phyloP scores from a whole-genome alignment of 2,329 filamentous ascomycete species.

The Rutstroemia sp. region DNA sequence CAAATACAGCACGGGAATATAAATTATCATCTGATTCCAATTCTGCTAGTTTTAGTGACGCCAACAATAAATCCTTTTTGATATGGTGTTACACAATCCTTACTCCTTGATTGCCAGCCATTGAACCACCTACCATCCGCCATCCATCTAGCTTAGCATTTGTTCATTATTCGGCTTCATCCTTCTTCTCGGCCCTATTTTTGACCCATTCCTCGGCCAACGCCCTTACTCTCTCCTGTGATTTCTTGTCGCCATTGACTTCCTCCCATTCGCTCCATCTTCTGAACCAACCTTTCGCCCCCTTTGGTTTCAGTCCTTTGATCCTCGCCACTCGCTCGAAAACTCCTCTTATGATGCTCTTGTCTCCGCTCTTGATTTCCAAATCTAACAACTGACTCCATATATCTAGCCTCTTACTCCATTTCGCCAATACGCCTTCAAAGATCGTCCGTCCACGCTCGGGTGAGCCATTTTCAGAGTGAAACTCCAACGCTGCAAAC shows the following conservation, averaged over 20 bases:
- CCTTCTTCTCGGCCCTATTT: slow-evolving; percentile 33
- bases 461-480: slow-evolving; percentile 69
- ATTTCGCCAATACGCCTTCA: slow-evolving; percentile 75
- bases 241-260: slow-evolving; percentile 61
- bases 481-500: slow-evolving; percentile 90
- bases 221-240: slow-evolving; percentile 61
- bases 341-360: slow-evolving; percentile 60
- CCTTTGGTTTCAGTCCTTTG: slow-evolving; percentile 69
- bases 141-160: background rate
- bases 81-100: background rate
- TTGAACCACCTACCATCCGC: background rate
- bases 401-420: slow-evolving; percentile 82
- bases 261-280: slow-evolving; percentile 88
- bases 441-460: slow-evolving; percentile 94
- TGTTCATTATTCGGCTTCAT: slow-evolving; percentile 1
- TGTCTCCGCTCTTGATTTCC: slow-evolving; percentile 57
- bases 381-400: slow-evolving; percentile 91
- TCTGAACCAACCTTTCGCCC: slow-evolving; percentile 84
- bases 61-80: background rate
- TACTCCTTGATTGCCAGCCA: background rate
- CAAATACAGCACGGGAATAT: too few species aligned
- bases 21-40: too few species aligned
- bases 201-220: slow-evolving; percentile 66
- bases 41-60: background rate
- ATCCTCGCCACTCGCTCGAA: slow-evolving; percentile 72